Base-by-base conservation (phyloP, 169 alveolate species). In the Plasmodium yoelii region DNA sequence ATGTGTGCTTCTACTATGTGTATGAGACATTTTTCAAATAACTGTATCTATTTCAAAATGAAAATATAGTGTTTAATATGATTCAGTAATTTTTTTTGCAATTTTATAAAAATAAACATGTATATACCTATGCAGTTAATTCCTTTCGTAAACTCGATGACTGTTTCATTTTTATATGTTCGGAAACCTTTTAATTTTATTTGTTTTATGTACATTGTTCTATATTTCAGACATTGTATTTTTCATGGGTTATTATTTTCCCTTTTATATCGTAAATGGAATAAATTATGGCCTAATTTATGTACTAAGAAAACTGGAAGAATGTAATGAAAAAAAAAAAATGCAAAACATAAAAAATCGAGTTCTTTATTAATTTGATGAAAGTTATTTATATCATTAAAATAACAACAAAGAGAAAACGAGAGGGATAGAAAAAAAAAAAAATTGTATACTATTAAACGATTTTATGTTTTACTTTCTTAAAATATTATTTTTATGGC, bases 181-280 rank as follows among this genome's bases (percentile, higher is more conserved):
- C 95, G 95, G 74, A 91, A 96, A 22, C 97, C 96, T 64, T 94
- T 93, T 73, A 96, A 93, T 65, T 87, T 92, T 53, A 96, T 93
- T 75, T 96, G 95, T 70, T 92, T 96, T 80, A 96, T 95, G 88
- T 91, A 87, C 96, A 93, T 95, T 64, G 59, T 95, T 51, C n/a
- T 15, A 15, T 15, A 15, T 13, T 51, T 13, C 24, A 15, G 59
- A 15, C 59, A 51, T 51, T 34, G 42, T 34, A 34, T 3, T 34
- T 34, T 34, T 34, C 42, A 34, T 34, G 42, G 42, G 42, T 34
- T 34, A 34, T 34, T 34, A 34, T 34, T 34, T 34, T 34, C 42
- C 42, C 42, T 34, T 34, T 34, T 34, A 34, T 34, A 34, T 34
- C 42, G 5, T 34, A 34, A 34, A 34, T 3, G 42, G 42, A 5